A percentile compares a stretch with the other conserved stretches of the same genome.
phyloP scores from a whole-genome alignment of 129 eudicot species.

The Lactuca saligna region DNA sequence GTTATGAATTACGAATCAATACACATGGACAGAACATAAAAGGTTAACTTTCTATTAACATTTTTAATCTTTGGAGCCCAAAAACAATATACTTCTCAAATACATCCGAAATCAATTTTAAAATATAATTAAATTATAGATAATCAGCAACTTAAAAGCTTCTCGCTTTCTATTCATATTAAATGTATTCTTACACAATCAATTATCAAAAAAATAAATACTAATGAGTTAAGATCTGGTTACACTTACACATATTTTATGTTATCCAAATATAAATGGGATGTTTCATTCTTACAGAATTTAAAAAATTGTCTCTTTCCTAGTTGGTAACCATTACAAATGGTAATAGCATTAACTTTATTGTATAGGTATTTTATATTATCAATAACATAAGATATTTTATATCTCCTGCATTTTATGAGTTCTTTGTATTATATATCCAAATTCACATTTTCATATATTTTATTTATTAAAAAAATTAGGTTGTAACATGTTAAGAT shows the following conservation, averaged over 20 bases:
- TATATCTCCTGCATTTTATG: neutral
- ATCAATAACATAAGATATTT: neutral
- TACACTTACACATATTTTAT: neutral
- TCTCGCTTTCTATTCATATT: neutral
- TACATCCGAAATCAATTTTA: neutral
- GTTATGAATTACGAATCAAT: too few relatives aligned
- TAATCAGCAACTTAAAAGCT: neutral
- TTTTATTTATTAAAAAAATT: too few relatives aligned
- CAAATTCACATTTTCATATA: too few relatives aligned
- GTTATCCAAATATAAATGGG: neutral
- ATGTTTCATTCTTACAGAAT: neutral
- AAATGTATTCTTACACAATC: neutral
- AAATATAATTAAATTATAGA: too few relatives aligned
- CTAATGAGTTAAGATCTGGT: neutral
- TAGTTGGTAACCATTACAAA: slow-evolving; percentile 15
- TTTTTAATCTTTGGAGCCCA: neutral
- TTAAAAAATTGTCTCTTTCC: slow-evolving; percentile 2
- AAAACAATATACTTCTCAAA: neutral
- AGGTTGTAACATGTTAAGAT: too few relatives aligned
- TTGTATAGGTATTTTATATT: neutral
- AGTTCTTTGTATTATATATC: too few relatives aligned
- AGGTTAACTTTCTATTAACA: too few relatives aligned
- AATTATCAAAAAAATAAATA: neutral
- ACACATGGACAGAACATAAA: neutral
- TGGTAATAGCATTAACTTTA: neutral